Evolutionary conservation across 2,329 filamentous ascomycete species (phyloP).

Genomic region (Apiospora hydei): DNA sequence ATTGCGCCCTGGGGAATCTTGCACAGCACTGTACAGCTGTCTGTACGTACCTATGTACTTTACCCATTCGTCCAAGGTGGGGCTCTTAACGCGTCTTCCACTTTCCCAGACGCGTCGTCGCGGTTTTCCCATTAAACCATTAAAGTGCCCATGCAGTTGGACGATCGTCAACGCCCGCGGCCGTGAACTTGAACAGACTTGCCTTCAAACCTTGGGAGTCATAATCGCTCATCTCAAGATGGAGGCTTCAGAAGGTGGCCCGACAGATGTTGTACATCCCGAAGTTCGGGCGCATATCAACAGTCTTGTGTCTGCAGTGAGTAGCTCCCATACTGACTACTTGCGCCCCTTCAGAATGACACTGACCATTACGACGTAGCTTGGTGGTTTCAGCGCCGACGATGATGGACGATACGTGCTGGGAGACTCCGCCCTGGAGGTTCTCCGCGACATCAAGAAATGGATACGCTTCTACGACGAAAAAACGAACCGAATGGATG

Average conservation of each 20-base stretch:
- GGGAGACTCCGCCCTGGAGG: slow-evolving; percentile 91
- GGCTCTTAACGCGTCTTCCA: neutral
- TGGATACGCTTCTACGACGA: slow-evolving; percentile 97
- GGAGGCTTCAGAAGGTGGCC: slow-evolving; percentile 60
- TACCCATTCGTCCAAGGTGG: neutral
- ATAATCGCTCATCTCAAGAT: slow-evolving; percentile 47
- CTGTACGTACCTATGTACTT: neutral
- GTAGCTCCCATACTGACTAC: slow-evolving; percentile 44
- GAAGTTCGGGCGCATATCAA: slow-evolving; percentile 93
- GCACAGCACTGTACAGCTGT: too few species aligned
- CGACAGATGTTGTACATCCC: slow-evolving; percentile 77
- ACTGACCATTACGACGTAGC: slow-evolving; percentile 56
- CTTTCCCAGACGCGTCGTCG: neutral
- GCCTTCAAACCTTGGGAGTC: slow-evolving; percentile 23
- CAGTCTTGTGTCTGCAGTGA: slow-evolving; percentile 90
- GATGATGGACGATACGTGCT: slow-evolving; percentile 85
- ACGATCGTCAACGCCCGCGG: neutral
- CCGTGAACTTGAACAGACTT: neutral
- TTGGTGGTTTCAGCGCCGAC: slow-evolving; percentile 82
- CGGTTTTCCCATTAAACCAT: slow-evolving; percentile 19
- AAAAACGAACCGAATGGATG: slow-evolving; percentile 91
- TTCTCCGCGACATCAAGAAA: slow-evolving; percentile 90
- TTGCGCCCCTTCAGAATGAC: slow-evolving; percentile 23
- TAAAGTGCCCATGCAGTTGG: neutral
- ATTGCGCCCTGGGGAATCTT: neutral